These are phyloP conservation scores for Fusarium poae DNA, from an alignment of 2,329 filamentous ascomycete genomes.

Conservation along the genomic window DNA sequence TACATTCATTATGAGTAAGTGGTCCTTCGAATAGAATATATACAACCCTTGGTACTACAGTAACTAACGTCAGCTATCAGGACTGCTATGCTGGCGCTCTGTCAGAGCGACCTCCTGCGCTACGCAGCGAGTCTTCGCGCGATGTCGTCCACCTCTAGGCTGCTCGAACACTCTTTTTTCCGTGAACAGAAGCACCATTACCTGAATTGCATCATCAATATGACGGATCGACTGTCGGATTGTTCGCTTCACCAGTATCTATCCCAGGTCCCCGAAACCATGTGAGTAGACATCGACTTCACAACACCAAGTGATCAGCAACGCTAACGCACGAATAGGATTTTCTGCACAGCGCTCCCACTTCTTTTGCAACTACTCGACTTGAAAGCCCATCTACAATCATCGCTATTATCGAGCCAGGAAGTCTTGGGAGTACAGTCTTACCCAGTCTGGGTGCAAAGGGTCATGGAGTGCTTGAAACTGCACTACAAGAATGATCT, in stretches of 20 bases:
- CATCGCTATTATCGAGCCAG: background rate
- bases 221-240: background rate
- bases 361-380: background rate
- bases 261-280: background rate
- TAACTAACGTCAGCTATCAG: background rate
- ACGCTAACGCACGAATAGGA: background rate
- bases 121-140: background rate
- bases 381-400: background rate
- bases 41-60: too few relatives aligned
- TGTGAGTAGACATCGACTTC: background rate
- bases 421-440: background rate
- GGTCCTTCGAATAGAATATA: too few relatives aligned
- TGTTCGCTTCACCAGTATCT: background rate
- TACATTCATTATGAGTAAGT: slow-evolving; percentile 4
- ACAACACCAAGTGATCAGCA: background rate
- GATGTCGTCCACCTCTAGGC: background rate
- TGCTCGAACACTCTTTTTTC: background rate
- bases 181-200: background rate
- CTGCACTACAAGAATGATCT: background rate
- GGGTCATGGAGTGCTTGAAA: background rate
- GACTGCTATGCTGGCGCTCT: background rate
- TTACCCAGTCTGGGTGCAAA: slow-evolving; percentile 1
- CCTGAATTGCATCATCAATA: background rate
- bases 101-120: background rate
- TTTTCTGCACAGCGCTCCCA: background rate